Conservation (phyloP, 495 filamentous ascomycete species). For the Recurvomyces mirabilis region DNA sequence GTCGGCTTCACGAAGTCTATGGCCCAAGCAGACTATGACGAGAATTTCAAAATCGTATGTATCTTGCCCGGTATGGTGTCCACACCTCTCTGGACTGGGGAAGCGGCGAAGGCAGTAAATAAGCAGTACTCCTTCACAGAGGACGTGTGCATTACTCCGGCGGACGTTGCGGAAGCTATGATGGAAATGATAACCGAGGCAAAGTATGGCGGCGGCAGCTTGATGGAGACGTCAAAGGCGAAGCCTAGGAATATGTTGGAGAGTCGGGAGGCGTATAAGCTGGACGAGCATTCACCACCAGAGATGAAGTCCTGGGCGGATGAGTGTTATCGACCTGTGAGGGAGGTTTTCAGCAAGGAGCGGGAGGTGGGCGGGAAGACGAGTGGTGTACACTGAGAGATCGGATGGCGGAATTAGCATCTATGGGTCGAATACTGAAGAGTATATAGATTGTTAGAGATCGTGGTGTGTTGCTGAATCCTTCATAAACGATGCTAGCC, state of each 20-base stretch:
- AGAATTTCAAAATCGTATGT: constrained; percentile 25
- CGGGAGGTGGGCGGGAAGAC: background rate
- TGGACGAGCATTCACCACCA: background rate
- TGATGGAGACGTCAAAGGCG: constrained; percentile 43
- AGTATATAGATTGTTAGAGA: too few relatives aligned
- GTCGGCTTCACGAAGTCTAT: constrained; percentile 30
- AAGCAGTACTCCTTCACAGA: constrained; percentile 21
- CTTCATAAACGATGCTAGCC: too few relatives aligned
- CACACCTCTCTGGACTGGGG: constrained; percentile 56
- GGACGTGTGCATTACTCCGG: constrained; percentile 17
- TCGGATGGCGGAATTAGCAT: too few relatives aligned
- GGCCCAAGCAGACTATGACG: constrained; percentile 25
- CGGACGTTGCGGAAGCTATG: constrained; percentile 23
- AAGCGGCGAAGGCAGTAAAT: constrained; percentile 40
- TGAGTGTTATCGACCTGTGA: constrained; percentile 6
- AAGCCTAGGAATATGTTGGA: constrained; percentile 2
- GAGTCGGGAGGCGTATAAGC: constrained; percentile 3
- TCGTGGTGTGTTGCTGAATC: too few relatives aligned
- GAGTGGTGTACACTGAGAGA: constrained; percentile 3
- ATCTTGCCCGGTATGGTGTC: constrained; percentile 41
- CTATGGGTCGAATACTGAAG: too few relatives aligned
- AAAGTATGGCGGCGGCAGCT: constrained; percentile 22
- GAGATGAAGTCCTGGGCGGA: constrained; percentile 4
- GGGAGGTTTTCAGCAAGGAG: constrained; percentile 13
- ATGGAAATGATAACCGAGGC: constrained; percentile 23